Percentiles rank a stretch among this genome's conserved stretches.
Evolutionary conservation across 2,329 filamentous ascomycete genomes (phyloP).

Genomic region (Chalaropsis thielavioides): DNA sequence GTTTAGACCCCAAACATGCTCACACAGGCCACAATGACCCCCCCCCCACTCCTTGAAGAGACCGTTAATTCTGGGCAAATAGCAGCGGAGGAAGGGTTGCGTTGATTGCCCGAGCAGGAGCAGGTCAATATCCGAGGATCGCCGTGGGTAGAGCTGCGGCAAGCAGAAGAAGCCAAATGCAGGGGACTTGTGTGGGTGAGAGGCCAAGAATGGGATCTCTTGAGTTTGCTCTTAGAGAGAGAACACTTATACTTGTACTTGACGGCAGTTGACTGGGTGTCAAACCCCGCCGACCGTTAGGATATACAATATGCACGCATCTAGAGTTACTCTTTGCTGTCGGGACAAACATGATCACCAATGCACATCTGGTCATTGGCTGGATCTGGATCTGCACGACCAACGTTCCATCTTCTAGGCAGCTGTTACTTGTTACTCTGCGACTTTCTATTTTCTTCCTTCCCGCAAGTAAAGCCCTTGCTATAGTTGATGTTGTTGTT

Average conservation of each 20-base stretch:
- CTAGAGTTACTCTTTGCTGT: too few species aligned
- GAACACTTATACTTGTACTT: too few species aligned
- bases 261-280: too few species aligned
- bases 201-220: too few species aligned
- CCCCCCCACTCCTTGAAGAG: not conserved
- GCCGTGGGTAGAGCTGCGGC: not conserved
- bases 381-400: too few species aligned
- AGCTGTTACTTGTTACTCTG: not conserved
- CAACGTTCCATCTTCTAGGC: not conserved
- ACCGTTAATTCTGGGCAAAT: not conserved
- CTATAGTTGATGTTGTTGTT: not conserved
- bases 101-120: not conserved
- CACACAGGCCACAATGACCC: not conserved
- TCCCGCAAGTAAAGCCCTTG: not conserved
- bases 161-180: not conserved
- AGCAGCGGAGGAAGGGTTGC: not conserved
- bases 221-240: not conserved
- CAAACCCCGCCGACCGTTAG: too few species aligned
- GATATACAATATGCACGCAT: too few species aligned
- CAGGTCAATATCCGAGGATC: slow-evolving; percentile 11
- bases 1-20: not conserved
- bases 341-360: too few species aligned
- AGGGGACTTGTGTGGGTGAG: not conserved
- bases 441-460: not conserved
- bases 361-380: not conserved